phyloP scores from a whole-genome alignment of 2,329 filamentous ascomycete genomes.

The Diplodia corticola region DNA sequence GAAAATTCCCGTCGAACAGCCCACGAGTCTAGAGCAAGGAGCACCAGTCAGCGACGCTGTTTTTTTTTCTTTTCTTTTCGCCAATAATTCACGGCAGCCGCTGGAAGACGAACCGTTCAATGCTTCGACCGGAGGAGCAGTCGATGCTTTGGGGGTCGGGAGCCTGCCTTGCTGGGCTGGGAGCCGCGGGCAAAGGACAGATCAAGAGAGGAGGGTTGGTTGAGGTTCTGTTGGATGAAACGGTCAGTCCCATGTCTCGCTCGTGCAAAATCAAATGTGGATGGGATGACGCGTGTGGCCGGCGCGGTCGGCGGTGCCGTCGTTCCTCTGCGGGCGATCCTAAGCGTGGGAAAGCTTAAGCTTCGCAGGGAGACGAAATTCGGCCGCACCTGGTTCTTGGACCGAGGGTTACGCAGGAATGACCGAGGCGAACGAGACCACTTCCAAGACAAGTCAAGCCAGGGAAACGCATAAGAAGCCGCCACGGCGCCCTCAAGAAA shows the following conservation, averaged over 20 bases:
- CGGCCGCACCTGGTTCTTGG: slow-evolving; percentile 22
- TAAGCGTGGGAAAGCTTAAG: slow-evolving; percentile 18
- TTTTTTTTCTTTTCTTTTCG: too few species aligned
- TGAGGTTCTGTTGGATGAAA: slow-evolving; percentile 14
- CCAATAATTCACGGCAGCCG: neutral
- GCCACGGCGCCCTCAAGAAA: slow-evolving; percentile 18
- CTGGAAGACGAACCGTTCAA: slow-evolving; percentile 8
- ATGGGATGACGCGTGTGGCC: slow-evolving; percentile 20
- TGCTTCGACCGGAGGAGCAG: slow-evolving; percentile 19
- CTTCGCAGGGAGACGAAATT: slow-evolving; percentile 1
- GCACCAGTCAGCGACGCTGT: slow-evolving; percentile 26
- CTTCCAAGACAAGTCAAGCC: slow-evolving; percentile 20
- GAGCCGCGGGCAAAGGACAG: slow-evolving; percentile 18
- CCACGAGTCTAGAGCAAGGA: slow-evolving; percentile 36
- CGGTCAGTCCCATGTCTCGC: slow-evolving; percentile 17
- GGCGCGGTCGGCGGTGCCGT: slow-evolving; percentile 3
- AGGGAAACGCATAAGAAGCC: slow-evolving; percentile 21
- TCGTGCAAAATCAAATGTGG: slow-evolving; percentile 5
- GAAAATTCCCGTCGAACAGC: slow-evolving; percentile 36
- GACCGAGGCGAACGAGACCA: slow-evolving; percentile 18
- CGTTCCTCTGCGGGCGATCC: slow-evolving; percentile 14
- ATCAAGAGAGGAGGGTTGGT: neutral
- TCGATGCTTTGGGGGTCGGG: slow-evolving; percentile 20
- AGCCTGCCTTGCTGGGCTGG: slow-evolving; percentile 19
- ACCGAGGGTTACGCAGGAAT: slow-evolving; percentile 23